A percentile compares a stretch with the other conserved stretches of the same genome.
phyloP scores from a whole-genome alignment of 176 grass and related monocot species.

The Alloteropsis semialata region DNA sequence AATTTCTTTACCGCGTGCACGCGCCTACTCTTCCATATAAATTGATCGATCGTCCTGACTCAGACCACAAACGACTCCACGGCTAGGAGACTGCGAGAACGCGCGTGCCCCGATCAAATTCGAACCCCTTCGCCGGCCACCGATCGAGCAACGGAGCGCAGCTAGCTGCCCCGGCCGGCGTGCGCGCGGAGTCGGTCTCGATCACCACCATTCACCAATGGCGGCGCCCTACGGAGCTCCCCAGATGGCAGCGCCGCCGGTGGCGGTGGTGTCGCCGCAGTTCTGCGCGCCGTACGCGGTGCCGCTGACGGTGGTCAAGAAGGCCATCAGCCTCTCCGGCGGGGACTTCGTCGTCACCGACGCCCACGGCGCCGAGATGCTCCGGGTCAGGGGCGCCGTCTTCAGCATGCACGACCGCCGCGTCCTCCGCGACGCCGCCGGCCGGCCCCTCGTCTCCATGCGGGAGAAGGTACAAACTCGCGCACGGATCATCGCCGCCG shows the following conservation, averaged over 20 bases:
- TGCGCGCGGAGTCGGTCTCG: too few species aligned
- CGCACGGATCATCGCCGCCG: neutral
- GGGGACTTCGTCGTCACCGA: slow-evolving; percentile 67
- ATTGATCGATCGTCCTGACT: neutral
- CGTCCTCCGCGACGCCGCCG: slow-evolving; percentile 52
- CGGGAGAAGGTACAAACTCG: slow-evolving; percentile 40
- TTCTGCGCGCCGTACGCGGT: slow-evolving; percentile 60
- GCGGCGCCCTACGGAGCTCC: neutral
- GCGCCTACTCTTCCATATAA: neutral
- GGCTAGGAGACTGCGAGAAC: neutral
- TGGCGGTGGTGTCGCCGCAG: slow-evolving; percentile 49
- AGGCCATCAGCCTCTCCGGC: slow-evolving; percentile 48
- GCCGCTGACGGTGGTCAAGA: slow-evolving; percentile 59
- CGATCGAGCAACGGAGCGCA: neutral
- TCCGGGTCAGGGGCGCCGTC: slow-evolving; percentile 47
- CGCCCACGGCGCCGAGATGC: slow-evolving; percentile 48
- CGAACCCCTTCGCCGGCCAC: too few species aligned
- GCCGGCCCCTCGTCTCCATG: slow-evolving; percentile 61
- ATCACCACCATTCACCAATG: too few species aligned
- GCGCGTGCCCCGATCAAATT: too few species aligned
- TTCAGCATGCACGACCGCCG: slow-evolving; percentile 48
- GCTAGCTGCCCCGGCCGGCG: too few species aligned
- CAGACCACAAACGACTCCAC: neutral
- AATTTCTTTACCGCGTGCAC: neutral
- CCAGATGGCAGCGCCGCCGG: neutral